Evolutionary conservation across 768 basidiomycete species (phyloP).

Genomic region (Lentinula sp.): DNA sequence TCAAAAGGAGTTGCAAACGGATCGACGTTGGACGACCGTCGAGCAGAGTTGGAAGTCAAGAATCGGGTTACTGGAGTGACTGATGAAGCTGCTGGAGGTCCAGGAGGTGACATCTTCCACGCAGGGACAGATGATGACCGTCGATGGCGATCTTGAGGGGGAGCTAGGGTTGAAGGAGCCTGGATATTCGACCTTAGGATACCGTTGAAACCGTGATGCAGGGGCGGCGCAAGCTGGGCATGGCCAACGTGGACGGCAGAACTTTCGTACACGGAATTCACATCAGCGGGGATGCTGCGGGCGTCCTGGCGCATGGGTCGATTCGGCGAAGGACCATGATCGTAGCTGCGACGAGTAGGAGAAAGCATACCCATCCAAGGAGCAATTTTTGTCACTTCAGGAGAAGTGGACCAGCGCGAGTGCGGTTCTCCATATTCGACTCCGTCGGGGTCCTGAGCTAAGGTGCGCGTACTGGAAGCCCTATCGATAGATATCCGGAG

Average conservation of each 20-base stretch:
- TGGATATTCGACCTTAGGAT: neutral
- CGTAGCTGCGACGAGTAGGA: conserved; percentile 17
- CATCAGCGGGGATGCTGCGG: conserved; percentile 28
- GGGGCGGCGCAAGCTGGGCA: conserved; percentile 28
- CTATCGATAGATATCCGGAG: conserved; percentile 40
- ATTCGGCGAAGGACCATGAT: conserved; percentile 19
- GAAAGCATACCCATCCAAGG: conserved; percentile 28
- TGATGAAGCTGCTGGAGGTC: conserved; percentile 9
- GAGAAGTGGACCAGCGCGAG: conserved; percentile 34
- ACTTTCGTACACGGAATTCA: conserved; percentile 19
- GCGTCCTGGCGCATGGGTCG: conserved; percentile 24
- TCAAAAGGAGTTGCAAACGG: conserved; percentile 81
- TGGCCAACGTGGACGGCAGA: conserved; percentile 11
- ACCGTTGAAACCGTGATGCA: conserved; percentile 33
- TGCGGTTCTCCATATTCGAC: conserved; percentile 18
- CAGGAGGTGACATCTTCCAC: conserved; percentile 10
- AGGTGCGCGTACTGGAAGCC: conserved; percentile 23
- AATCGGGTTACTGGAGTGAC: conserved; percentile 39
- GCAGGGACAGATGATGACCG: conserved; percentile 16
- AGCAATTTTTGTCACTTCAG: conserved; percentile 17
- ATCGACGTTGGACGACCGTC: conserved; percentile 32
- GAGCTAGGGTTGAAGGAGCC: conserved; percentile 6
- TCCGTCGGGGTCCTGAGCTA: conserved; percentile 18
- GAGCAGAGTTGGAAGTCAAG: conserved; percentile 36
- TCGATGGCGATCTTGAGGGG: conserved; percentile 14